A percentile compares a stretch with the other conserved stretches of the same genome.
Evolutionary conservation across 495 filamentous ascomycete genomes (phyloP).

Genomic region (Penicillium chermesinum): DNA sequence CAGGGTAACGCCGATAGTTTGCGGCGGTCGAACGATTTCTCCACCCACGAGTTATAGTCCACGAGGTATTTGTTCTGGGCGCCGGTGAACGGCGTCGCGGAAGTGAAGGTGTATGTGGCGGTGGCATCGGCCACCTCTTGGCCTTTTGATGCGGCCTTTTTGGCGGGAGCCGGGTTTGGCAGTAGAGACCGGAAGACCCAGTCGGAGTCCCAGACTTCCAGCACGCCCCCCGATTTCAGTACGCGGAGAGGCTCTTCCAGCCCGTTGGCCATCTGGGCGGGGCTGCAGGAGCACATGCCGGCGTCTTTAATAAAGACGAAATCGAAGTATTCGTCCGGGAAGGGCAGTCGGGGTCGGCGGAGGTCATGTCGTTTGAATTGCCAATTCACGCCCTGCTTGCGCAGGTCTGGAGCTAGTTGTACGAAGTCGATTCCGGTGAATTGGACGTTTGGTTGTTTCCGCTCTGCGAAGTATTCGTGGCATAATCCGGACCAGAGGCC

Average conservation of each 20-base stretch:
- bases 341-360: constrained; percentile 68
- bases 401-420: constrained; percentile 65
- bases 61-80: constrained; percentile 77
- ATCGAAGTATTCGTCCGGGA: constrained; percentile 80
- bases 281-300: constrained; percentile 59
- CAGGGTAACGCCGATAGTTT: constrained; percentile 73
- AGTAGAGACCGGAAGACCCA: constrained; percentile 70
- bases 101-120: constrained; percentile 77
- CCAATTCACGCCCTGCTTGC: constrained; percentile 75
- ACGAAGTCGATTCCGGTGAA: constrained; percentile 86
- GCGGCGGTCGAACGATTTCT: constrained; percentile 66
- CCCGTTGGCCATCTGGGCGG: constrained; percentile 55
- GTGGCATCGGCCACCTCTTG: constrained; percentile 57
- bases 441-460: constrained; percentile 55
- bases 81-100: constrained; percentile 71
- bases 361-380: constrained; percentile 83
- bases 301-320: constrained; percentile 88
- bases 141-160: constrained; percentile 49
- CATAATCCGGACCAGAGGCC: constrained; percentile 87
- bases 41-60: constrained; percentile 79
- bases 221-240: constrained; percentile 67
- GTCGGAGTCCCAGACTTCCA: constrained; percentile 87
- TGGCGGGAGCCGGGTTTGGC: constrained; percentile 63
- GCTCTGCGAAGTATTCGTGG: constrained; percentile 64
- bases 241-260: constrained; percentile 75